These are phyloP conservation scores for Rhazya stricta DNA, from an alignment of 257 asterid species.

Conservation along the genomic window DNA sequence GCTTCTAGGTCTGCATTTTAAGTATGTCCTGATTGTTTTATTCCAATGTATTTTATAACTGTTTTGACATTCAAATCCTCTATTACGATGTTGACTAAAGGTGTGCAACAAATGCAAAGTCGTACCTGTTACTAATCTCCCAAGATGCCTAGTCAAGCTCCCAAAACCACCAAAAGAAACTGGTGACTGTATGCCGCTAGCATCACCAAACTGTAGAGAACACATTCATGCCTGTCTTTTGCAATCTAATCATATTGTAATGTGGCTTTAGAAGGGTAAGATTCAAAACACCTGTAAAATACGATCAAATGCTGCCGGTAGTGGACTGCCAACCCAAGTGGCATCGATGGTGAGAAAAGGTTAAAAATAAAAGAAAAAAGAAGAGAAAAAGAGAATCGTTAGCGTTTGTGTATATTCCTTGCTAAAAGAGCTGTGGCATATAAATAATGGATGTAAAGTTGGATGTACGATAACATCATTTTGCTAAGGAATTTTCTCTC, in stretches of 20 bases:
- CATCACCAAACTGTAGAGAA: constrained; percentile 85
- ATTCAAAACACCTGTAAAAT: constrained; percentile 61
- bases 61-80: neutral
- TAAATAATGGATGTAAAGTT: neutral
- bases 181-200: constrained; percentile 96
- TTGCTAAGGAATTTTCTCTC: neutral
- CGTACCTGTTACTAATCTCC: constrained; percentile 74
- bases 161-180: constrained; percentile 99
- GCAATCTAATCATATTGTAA: constrained; percentile 21
- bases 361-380: constrained; percentile 13
- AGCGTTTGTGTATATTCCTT: neutral
- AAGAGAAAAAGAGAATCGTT: constrained; percentile 2
- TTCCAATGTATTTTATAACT: too few relatives aligned
- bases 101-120: neutral
- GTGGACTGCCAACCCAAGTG: constrained; percentile 52
- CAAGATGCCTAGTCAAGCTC: constrained; percentile 93
- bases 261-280: constrained; percentile 16
- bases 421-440: neutral
- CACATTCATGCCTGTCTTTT: constrained; percentile 21
- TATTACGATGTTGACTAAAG: neutral
- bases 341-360: constrained; percentile 15
- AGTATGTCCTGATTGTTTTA: too few relatives aligned
- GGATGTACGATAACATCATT: neutral
- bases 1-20: neutral
- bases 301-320: constrained; percentile 85